These are phyloP conservation scores for Candida morakotiae DNA, from an alignment of 805 yeast species.

Conservation along the genomic window DNA sequence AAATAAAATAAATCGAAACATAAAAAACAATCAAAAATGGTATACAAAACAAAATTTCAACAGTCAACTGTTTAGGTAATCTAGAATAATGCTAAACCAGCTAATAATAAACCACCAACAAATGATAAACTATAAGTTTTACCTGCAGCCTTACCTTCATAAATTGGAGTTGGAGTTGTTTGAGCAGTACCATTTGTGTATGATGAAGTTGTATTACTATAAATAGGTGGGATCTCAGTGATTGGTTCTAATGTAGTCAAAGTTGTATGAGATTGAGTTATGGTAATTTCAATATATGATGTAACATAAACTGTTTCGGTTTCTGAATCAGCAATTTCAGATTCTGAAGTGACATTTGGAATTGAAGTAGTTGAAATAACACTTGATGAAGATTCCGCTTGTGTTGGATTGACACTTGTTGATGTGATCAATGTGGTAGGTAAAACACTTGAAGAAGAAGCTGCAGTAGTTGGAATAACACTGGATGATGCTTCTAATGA, in stretches of 20 bases:
- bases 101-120: not conserved
- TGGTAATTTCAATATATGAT: slow-evolving; percentile 4
- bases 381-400: not conserved
- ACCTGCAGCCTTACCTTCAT: not conserved
- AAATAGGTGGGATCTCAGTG: not conserved
- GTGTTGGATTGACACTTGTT: not conserved
- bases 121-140: not conserved
- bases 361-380: slow-evolving; percentile 2
- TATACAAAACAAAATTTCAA: no score
- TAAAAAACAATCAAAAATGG: no score
- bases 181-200: not conserved
- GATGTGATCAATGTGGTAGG: not conserved
- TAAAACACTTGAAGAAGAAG: not conserved
- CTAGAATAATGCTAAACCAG: not conserved
- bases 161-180: slow-evolving; percentile 3
- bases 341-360: slow-evolving; percentile 1
- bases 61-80: no score
- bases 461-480: not conserved
- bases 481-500: not conserved
- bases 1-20: no score
- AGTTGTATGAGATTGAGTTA: slow-evolving; percentile 2
- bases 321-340: not conserved
- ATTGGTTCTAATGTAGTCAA: slow-evolving; percentile 1
- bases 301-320: not conserved
- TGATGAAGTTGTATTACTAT: not conserved